Evolutionary conservation across 1,284 basidiomycete species (phyloP), one percentile per base, ranked within the genome.

Genomic region (Peniophora sp.): DNA sequence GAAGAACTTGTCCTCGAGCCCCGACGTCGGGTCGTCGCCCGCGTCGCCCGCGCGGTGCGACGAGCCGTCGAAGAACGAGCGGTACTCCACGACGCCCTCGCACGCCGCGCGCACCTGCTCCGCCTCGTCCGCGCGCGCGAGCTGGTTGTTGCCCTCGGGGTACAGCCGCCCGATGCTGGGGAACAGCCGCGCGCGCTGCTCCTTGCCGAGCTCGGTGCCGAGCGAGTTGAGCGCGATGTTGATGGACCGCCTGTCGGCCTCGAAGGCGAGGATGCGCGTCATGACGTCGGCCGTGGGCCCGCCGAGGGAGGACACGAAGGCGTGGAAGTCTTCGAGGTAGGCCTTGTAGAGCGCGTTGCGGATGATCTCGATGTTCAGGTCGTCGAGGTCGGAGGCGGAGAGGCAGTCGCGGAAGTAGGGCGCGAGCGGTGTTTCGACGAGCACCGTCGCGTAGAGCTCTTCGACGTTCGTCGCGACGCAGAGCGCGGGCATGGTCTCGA

Each of bases 191-290:
- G 94, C 93, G 34, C 97, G 88, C 62, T 94, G 88, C 64, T 99
- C 96, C 68, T 99, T 99, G 42, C 87, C 79, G 52, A 99, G 80
- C 62, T 92, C 91, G 10, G 97, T 98, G 57, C 89, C 89, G 67
- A 99, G 97, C 22, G 96, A 98, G 76, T 99, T 99, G 76, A 99
- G 92, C 34, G 97, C 97, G 68, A 99, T 98, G 73, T 99, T 99
- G 68, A 99, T 88, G 2, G 93, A 89, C 48, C 97, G 84, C 36
- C 96, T 81, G 70, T 99, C 96, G 24, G 97, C 97, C 74, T 99
- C 97, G 63, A 99, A 99, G 6, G 88, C 77, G 50, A 99, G 84
- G 58, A 97, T 90, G 39, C 76, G 78, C 53, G 84, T 78, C 95
- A 97, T 97, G 57, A 92, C 83, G 48, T 95, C 92, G 17, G 81